A percentile compares a stretch with the other conserved stretches of the same genome.
phyloP scores from a whole-genome alignment of 148 eudicot species.

The Rhododendron simsii region DNA sequence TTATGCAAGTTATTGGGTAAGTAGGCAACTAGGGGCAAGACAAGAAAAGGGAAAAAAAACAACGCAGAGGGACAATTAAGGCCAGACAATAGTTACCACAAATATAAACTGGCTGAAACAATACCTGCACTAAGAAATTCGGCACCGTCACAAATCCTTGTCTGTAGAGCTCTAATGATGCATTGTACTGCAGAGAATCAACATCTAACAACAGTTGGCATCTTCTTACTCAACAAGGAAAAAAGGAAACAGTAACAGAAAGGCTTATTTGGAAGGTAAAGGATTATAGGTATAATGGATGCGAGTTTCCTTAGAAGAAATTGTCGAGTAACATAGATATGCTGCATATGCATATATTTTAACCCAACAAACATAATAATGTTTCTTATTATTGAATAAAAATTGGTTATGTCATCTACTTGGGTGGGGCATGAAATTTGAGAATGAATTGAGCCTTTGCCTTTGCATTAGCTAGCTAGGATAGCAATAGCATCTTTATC shows the following conservation, averaged over 20 bases:
- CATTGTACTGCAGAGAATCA: slow-evolving; percentile 59
- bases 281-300: neutral
- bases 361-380: neutral
- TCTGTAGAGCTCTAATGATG: slow-evolving; percentile 68
- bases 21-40: neutral
- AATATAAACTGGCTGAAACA: slow-evolving; percentile 2
- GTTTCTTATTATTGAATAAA: no score
- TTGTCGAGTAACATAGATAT: neutral
- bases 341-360: neutral
- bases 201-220: slow-evolving; percentile 7
- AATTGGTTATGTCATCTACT: neutral
- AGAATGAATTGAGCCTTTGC: neutral
- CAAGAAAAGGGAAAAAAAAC: neutral
- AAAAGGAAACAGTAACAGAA: neutral
- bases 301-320: neutral
- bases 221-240: slow-evolving; percentile 3
- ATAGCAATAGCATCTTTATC: neutral
- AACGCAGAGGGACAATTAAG: neutral
- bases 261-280: neutral
- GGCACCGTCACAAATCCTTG: slow-evolving; percentile 79
- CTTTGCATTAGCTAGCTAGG: neutral
- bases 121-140: slow-evolving; percentile 65
- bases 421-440: neutral
- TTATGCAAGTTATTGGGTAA: neutral
- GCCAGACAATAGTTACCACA: neutral